Conservation (phyloP, 2,329 filamentous ascomycete species). For the Leptographium wingfieldii region DNA sequence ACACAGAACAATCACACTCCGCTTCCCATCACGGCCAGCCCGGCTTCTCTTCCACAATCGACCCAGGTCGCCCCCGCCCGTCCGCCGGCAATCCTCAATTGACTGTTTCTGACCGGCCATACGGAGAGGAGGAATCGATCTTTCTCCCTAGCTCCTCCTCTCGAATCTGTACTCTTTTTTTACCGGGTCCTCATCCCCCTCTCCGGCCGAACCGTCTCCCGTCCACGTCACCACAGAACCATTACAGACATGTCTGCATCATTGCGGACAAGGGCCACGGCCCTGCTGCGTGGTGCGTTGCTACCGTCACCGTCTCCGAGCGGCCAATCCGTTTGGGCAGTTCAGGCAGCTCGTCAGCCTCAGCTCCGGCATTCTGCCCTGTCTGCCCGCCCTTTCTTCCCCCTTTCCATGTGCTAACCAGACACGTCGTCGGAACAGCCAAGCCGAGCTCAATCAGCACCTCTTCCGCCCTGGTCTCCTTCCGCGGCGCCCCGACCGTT, state of each 20-base stretch:
- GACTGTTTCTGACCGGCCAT: not conserved
- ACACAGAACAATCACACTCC: not conserved
- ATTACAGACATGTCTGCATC: slow-evolving; percentile 31
- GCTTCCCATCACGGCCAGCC: not conserved
- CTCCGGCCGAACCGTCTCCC: not conserved
- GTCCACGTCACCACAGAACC: not conserved
- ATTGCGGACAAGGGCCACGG: slow-evolving; percentile 37
- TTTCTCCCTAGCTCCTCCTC: not conserved
- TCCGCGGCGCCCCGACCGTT: slow-evolving; percentile 32
- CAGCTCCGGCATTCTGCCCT: not conserved
- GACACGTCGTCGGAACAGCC: slow-evolving; percentile 30
- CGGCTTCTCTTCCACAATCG: not conserved
- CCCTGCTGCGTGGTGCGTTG: slow-evolving; percentile 38
- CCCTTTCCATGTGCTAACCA: not conserved
- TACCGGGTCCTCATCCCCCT: not conserved
- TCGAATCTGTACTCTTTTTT: not conserved
- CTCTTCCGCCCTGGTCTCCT: slow-evolving; percentile 44
- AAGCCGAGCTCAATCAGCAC: slow-evolving; percentile 37
- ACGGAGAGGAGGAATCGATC: not conserved
- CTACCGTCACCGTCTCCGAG: not conserved
- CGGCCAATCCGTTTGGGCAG: not conserved
- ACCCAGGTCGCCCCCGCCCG: not conserved
- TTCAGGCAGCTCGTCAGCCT: not conserved
- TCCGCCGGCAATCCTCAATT: not conserved
- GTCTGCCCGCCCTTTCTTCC: not conserved